Evolutionary conservation across 805 yeast species (phyloP).

Genomic region (Phaffomyces antillensis): DNA sequence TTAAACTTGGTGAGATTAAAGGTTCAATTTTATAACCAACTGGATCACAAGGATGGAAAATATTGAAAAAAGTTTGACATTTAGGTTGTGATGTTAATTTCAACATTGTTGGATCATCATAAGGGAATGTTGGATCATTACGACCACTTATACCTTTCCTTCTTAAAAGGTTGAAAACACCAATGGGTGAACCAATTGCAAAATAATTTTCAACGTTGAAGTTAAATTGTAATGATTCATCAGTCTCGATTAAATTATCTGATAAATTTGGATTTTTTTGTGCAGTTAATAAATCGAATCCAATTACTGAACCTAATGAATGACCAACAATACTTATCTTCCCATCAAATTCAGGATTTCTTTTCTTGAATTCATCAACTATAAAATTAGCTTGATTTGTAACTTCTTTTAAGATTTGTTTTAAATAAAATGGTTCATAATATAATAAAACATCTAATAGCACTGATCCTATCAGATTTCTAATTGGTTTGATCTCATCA

Average conservation of each 20-base stretch:
- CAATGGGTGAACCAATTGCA: slow-evolving; percentile 86
- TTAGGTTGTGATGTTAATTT: slow-evolving; percentile 34
- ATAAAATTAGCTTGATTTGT: slow-evolving; percentile 55
- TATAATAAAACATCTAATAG: slow-evolving; percentile 75
- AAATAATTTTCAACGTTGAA: slow-evolving; percentile 73
- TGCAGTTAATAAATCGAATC: slow-evolving; percentile 56
- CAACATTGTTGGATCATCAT: background rate
- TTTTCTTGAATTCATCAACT: slow-evolving; percentile 47
- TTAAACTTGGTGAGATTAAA: slow-evolving; percentile 37
- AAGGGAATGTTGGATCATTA: background rate
- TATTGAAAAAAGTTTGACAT: slow-evolving; percentile 64
- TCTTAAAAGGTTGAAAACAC: slow-evolving; percentile 72
- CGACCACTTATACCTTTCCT: slow-evolving; percentile 51
- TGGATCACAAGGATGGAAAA: slow-evolving; percentile 90
- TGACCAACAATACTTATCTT: slow-evolving; percentile 83
- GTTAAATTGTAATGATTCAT: slow-evolving; percentile 38
- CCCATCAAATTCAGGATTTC: slow-evolving; percentile 72
- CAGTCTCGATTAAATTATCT: background rate
- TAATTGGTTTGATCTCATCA: slow-evolving; percentile 66
- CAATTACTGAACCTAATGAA: slow-evolving; percentile 83
- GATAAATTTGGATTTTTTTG: background rate
- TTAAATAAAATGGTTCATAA: slow-evolving; percentile 62
- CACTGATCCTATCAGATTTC: slow-evolving; percentile 81
- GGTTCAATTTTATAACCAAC: slow-evolving; percentile 90
- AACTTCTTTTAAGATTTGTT: slow-evolving; percentile 57